Conservation (phyloP, 2,329 filamentous ascomycete species). For the Aspergillus tanneri region DNA sequence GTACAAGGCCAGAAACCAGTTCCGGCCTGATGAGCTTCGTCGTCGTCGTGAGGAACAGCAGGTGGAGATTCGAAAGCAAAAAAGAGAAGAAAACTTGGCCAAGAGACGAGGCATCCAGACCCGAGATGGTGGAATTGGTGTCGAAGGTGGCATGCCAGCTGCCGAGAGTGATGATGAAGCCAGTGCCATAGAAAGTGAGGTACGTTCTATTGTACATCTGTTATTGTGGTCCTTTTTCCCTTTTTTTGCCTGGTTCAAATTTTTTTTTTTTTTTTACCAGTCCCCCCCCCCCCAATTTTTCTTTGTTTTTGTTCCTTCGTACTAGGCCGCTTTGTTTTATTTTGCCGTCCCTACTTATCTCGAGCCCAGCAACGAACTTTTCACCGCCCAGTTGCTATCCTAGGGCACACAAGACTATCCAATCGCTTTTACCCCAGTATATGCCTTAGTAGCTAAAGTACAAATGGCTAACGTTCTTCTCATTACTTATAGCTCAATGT, state of each 20-base stretch:
- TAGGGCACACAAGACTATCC: slow-evolving; percentile 5
- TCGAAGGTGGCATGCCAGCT: slow-evolving; percentile 67
- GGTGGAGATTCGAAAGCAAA: slow-evolving; percentile 97
- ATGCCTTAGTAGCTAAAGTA: slow-evolving; percentile 2
- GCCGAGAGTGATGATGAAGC: slow-evolving; percentile 98
- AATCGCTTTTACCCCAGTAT: not conserved
- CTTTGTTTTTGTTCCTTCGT: not conserved
- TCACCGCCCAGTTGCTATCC: slow-evolving; percentile 35
- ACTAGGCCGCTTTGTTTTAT: slow-evolving; percentile 9
- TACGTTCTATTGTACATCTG: slow-evolving; percentile 50
- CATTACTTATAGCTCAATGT: slow-evolving; percentile 76
- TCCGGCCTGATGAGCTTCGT: slow-evolving; percentile 98
- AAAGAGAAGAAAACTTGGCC: slow-evolving; percentile 97
- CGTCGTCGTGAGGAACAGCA: slow-evolving; percentile 98
- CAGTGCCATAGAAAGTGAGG: slow-evolving; percentile 92
- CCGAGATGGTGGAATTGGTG: slow-evolving; percentile 63
- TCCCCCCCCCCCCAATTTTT: not conserved
- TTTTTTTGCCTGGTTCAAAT: slow-evolving; percentile 1
- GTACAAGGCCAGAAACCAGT: slow-evolving; percentile 99
- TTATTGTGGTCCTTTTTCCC: slow-evolving; percentile 22
- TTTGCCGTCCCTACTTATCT: slow-evolving; percentile 25
- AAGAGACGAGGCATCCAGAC: slow-evolving; percentile 93
- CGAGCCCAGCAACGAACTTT: slow-evolving; percentile 26
- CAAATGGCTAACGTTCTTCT: slow-evolving; percentile 24
- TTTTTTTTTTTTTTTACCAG: slow-evolving; percentile 7